A percentile compares a stretch with the other conserved stretches of the same genome.
These are phyloP conservation scores for Xylariaceae sp. DNA, from an alignment of 2,329 filamentous ascomycete species.

Conservation along the genomic window DNA sequence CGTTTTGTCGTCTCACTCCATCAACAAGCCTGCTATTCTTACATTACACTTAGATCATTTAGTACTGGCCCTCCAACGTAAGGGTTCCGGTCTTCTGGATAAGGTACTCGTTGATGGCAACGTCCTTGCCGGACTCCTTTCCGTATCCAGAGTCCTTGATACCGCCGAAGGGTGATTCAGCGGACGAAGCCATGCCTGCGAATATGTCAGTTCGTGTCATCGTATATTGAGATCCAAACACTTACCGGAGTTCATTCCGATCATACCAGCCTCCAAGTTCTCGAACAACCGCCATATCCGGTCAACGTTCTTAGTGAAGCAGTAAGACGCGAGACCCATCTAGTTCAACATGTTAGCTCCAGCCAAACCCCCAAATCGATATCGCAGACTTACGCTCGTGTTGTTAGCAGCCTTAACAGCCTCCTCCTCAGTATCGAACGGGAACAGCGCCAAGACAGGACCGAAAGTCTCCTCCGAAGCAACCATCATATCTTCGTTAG, in stretches of 20 bases:
- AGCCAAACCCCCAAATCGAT: neutral
- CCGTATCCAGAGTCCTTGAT: constrained; percentile 46
- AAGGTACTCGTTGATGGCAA: constrained; percentile 43
- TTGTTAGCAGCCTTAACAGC: constrained; percentile 56
- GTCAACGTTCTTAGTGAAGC: constrained; percentile 63
- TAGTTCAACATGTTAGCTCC: constrained; percentile 30
- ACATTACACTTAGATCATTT: neutral
- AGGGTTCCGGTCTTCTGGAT: constrained; percentile 43
- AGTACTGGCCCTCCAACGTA: constrained; percentile 38
- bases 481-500: constrained; percentile 62
- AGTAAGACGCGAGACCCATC: constrained; percentile 65
- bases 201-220: neutral
- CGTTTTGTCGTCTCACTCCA: too few species aligned
- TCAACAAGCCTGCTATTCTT: too few species aligned
- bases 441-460: neutral
- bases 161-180: constrained; percentile 44
- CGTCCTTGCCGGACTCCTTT: constrained; percentile 45
- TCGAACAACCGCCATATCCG: constrained; percentile 54
- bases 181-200: constrained; percentile 37
- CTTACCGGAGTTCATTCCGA: constrained; percentile 43
- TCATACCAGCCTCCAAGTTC: constrained; percentile 52
- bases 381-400: constrained; percentile 35
- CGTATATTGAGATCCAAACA: neutral
- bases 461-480: constrained; percentile 43
- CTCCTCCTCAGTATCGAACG: constrained; percentile 6